Evolutionary conservation across 805 yeast species (phyloP).

Genomic region (Sugiyamaella qingdaonensis): DNA sequence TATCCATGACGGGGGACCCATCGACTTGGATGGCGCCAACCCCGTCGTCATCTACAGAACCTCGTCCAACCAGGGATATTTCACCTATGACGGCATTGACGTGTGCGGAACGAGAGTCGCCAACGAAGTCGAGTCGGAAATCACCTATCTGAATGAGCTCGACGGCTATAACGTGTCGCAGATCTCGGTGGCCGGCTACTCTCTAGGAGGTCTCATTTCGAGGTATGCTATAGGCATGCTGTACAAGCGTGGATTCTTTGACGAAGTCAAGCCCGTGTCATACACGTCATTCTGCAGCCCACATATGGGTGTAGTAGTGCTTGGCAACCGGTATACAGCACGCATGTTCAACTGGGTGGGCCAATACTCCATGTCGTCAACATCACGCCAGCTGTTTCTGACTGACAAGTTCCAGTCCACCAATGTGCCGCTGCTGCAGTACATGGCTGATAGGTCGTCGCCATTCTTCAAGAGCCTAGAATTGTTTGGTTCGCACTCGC

Average conservation of each 20-base stretch:
- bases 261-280: slow-evolving; percentile 50
- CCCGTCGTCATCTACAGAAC: slow-evolving; percentile 47
- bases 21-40: slow-evolving; percentile 14
- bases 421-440: slow-evolving; percentile 50
- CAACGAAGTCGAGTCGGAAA: slow-evolving; percentile 52
- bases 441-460: slow-evolving; percentile 63
- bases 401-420: slow-evolving; percentile 20
- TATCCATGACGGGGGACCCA: slow-evolving; percentile 14
- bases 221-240: slow-evolving; percentile 76
- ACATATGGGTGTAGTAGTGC: slow-evolving; percentile 62
- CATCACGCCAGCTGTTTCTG: slow-evolving; percentile 73
- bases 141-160: slow-evolving; percentile 25
- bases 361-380: slow-evolving; percentile 61
- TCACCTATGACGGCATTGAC: slow-evolving; percentile 84
- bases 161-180: slow-evolving; percentile 43
- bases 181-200: slow-evolving; percentile 80
- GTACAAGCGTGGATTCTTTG: slow-evolving; percentile 49
- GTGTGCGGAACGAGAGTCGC: slow-evolving; percentile 75
- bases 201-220: slow-evolving; percentile 82
- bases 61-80: slow-evolving; percentile 62
- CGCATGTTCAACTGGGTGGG: slow-evolving; percentile 58
- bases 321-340: slow-evolving; percentile 46
- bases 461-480: slow-evolving; percentile 55
- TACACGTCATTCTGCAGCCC: slow-evolving; percentile 66
- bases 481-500: slow-evolving; percentile 47